Base-by-base conservation (phyloP, 2,329 filamentous ascomycete species). In the Epicoccum nigrum region DNA sequence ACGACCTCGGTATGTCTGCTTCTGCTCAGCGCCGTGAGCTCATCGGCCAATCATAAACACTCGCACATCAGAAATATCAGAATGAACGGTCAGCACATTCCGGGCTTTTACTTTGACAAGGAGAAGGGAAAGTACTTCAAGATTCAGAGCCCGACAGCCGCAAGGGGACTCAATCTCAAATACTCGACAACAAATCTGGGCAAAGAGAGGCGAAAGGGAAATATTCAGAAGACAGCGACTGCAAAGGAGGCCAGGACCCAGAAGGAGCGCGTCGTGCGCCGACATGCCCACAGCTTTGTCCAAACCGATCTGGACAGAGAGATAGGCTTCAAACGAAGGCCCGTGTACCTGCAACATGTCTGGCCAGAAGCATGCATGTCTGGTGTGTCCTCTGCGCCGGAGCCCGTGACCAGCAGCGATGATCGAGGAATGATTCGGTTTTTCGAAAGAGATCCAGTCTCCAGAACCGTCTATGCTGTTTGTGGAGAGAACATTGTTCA, bases 81-180 rank as follows among this genome's bases (percentile, higher is more conserved):
- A 46, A 76, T 76, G 74, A 72, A 75, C 51, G 64, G 69, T 25
- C 69, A 70, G 46, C 60, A 73, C 28, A 72, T 81, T n/a, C 78
- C 78, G 4, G 79, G 79, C 27, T 79, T 74, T 54, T 79, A 79
- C 59, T 81, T 68, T 54, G 77, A 81, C 54, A 56, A 64, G 27
- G 75, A 77, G 31, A 80, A 78, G 64, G 69, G 72, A 41, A 81
- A 79, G 52, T 81, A 81, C 62, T 81, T 81, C 70, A 73, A 72
- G 30, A 75, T 81, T 17, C 70, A 74, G 44, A 67, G 70, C 13
- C 67, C 74, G 21, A 70, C 40, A 7, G 55, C 59, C 12, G 74
- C 66, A 44, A 64, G 41, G 65, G 71, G 28, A 60, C 72, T 48
- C 3, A 54, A 53, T 40, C 59, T 33, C 56, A 77, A 75, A 50